These are phyloP conservation scores for Limnomonas spitsbergensis DNA, from an alignment of 139 green algal genomes.

Conservation along the genomic window DNA sequence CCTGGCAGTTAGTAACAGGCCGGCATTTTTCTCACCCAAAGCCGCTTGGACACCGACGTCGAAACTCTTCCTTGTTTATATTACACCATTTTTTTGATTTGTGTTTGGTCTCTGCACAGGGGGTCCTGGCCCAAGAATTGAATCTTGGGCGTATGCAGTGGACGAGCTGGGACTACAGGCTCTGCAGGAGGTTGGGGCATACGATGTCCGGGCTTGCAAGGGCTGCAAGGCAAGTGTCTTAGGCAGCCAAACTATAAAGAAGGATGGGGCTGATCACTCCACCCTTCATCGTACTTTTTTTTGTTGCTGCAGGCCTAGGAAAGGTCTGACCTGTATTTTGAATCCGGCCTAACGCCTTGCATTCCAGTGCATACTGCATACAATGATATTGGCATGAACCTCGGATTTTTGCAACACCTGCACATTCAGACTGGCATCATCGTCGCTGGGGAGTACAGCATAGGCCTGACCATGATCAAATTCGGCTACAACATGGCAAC, in stretches of 20 bases:
- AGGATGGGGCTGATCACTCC: too few relatives aligned
- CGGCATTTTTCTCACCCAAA: too few relatives aligned
- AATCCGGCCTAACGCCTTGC: too few relatives aligned
- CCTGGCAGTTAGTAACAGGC: background rate
- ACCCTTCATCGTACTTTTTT: too few relatives aligned
- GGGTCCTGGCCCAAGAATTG: conserved; percentile 44
- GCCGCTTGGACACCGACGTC: too few relatives aligned
- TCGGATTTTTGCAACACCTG: background rate
- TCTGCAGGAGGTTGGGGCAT: conserved; percentile 38
- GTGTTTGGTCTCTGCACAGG: conserved; percentile 19
- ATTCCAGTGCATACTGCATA: too few relatives aligned
- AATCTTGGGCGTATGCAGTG: conserved; percentile 51
- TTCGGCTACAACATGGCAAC: conserved; percentile 67
- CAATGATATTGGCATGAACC: too few relatives aligned
- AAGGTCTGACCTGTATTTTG: too few relatives aligned
- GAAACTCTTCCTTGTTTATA: too few relatives aligned
- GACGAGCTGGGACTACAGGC: conserved; percentile 34
- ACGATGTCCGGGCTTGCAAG: conserved; percentile 65
- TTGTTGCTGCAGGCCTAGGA: too few relatives aligned
- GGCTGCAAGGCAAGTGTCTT: conserved; percentile 45
- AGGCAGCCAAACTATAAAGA: too few relatives aligned
- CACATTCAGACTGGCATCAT: conserved; percentile 29
- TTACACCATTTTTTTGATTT: background rate
- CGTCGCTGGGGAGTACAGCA: conserved; percentile 69
- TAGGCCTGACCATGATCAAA: conserved; percentile 51